These are phyloP conservation scores for Coemansia sp. DNA, from an alignment of 192 early-diverging fungal species.

Conservation along the genomic window DNA sequence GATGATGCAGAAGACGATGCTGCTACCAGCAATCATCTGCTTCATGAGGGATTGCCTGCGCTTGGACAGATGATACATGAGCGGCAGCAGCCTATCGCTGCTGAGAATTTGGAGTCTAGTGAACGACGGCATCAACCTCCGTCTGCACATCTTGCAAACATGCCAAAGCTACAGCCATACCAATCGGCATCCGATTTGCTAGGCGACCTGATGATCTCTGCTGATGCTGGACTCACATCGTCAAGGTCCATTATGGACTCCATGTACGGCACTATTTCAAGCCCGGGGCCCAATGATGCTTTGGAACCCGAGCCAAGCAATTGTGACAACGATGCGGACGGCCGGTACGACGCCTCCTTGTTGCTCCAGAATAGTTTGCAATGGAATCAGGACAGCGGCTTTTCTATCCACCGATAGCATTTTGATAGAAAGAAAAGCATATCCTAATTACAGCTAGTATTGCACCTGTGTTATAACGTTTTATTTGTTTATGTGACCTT, in stretches of 20 bases:
- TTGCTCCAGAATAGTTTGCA: not conserved
- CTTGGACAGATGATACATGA: not conserved
- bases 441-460: not conserved
- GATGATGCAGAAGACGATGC: not conserved
- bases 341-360: not conserved
- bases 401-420: not conserved
- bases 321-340: not conserved
- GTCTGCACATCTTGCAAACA: not conserved
- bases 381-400: conserved; percentile 7
- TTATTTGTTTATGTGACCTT: too few relatives aligned
- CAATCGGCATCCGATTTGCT: conserved; percentile 3
- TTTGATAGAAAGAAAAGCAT: not conserved
- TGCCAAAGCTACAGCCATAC: not conserved
- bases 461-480: not conserved
- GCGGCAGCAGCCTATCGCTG: too few relatives aligned
- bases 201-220: conserved; percentile 17
- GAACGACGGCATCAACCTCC: not conserved
- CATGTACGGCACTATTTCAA: conserved; percentile 14
- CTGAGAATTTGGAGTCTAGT: too few relatives aligned
- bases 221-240: conserved; percentile 2
- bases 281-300: not conserved
- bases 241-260: conserved; percentile 13
- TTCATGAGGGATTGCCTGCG: not conserved
- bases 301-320: not conserved
- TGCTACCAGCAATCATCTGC: not conserved